phyloP scores from a whole-genome alignment of 148 eudicot species.

The Amaranthus cruentus region DNA sequence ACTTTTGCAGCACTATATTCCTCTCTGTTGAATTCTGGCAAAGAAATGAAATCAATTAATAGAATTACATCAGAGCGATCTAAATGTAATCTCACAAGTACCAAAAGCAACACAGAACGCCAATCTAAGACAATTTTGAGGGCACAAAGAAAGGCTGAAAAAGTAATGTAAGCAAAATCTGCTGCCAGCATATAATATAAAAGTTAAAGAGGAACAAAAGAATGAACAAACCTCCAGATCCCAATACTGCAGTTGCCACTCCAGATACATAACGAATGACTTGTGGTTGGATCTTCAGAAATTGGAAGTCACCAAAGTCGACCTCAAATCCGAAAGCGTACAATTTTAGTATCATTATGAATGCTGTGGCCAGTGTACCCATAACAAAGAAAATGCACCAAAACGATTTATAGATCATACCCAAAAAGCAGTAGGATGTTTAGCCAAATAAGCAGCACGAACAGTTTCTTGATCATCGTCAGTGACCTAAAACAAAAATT shows the following conservation, averaged over 20 bases:
- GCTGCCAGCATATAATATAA: not conserved
- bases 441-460: conserved; percentile 69
- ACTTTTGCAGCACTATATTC: conserved; percentile 67
- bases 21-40: conserved; percentile 69
- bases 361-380: not conserved
- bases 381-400: not conserved
- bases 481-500: conserved; percentile 45
- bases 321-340: conserved; percentile 45
- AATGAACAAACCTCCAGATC: conserved; percentile 85
- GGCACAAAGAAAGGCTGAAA: not conserved
- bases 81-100: not conserved
- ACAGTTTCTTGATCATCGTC: conserved; percentile 53
- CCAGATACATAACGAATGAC: conserved; percentile 85
- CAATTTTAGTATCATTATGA: conserved; percentile 18
- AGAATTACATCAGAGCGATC: not conserved
- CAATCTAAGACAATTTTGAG: not conserved
- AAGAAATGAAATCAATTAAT: not conserved
- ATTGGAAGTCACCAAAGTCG: conserved; percentile 95
- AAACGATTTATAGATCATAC: conserved; percentile 33
- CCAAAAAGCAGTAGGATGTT: conserved; percentile 95
- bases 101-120: not conserved
- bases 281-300: conserved; percentile 79
- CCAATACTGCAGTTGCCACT: conserved; percentile 89
- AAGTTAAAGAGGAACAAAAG: not conserved
- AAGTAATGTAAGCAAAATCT: not conserved